These are phyloP conservation scores for Geotrichum siamense DNA, from an alignment of 1,139 yeast species.

Conservation along the genomic window DNA sequence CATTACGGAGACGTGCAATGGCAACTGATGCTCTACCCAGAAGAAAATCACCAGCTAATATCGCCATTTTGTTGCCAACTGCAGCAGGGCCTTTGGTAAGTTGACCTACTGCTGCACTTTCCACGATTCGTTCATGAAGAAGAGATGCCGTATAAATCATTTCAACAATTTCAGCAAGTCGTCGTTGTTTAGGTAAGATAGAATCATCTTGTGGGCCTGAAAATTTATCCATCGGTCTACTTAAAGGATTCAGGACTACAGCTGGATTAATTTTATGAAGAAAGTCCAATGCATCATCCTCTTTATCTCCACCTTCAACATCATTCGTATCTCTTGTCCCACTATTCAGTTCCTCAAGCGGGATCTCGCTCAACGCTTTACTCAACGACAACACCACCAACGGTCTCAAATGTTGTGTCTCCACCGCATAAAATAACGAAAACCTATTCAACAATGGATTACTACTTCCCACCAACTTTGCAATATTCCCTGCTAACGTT, in stretches of 20 bases:
- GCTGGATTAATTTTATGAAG: slow-evolving; percentile 85
- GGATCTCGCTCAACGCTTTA: slow-evolving; percentile 73
- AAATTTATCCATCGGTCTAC: slow-evolving; percentile 69
- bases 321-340: slow-evolving; percentile 34
- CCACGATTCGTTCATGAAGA: slow-evolving; percentile 95
- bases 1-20: slow-evolving; percentile 82
- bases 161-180: slow-evolving; percentile 96
- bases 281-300: slow-evolving; percentile 64
- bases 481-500: slow-evolving; percentile 77
- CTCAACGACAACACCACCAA: slow-evolving; percentile 75
- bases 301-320: slow-evolving; percentile 23
- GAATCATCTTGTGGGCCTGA: slow-evolving; percentile 39
- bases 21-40: slow-evolving; percentile 96
- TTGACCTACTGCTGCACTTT: slow-evolving; percentile 82
- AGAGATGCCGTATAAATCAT: slow-evolving; percentile 97
- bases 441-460: slow-evolving; percentile 89
- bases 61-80: slow-evolving; percentile 95
- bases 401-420: slow-evolving; percentile 94
- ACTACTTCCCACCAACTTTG: slow-evolving; percentile 80
- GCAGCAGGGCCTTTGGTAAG: slow-evolving; percentile 89
- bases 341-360: slow-evolving; percentile 57
- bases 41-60: slow-evolving; percentile 90
- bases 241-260: slow-evolving; percentile 72
- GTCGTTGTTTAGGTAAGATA: slow-evolving; percentile 87
- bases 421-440: slow-evolving; percentile 87